phyloP scores from a whole-genome alignment of 1,284 basidiomycete genomes.

The Tranzscheliella williamsii region DNA sequence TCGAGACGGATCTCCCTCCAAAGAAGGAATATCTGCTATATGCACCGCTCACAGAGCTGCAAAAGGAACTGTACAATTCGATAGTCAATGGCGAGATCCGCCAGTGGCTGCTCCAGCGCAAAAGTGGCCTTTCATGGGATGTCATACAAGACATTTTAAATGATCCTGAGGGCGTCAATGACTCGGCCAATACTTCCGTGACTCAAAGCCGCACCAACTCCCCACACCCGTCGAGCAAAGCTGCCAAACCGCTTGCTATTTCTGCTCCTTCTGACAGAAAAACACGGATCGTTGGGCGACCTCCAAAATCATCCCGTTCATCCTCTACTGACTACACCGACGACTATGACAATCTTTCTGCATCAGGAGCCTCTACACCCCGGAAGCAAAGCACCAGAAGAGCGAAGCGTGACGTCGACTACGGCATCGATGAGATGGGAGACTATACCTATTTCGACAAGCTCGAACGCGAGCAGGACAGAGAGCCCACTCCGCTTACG shows the following conservation, averaged over 20 bases:
- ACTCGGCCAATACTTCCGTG: conserved; percentile 21
- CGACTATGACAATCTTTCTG: conserved; percentile 1
- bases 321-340: conserved; percentile 12
- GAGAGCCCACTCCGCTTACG: conserved; percentile 13
- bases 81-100: conserved; percentile 47
- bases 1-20: conserved; percentile 53
- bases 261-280: not conserved
- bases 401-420: conserved; percentile 25
- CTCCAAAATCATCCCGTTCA: conserved; percentile 4
- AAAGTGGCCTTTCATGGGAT: conserved; percentile 41
- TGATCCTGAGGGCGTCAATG: conserved; percentile 33
- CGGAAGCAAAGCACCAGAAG: conserved; percentile 13
- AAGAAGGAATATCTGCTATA: conserved; percentile 73
- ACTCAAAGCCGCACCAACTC: conserved; percentile 18
- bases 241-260: conserved; percentile 1
- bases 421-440: conserved; percentile 32
- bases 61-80: conserved; percentile 81
- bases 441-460: conserved; percentile 38
- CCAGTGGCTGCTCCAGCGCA: conserved; percentile 48
- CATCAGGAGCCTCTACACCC: conserved; percentile 16
- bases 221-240: conserved; percentile 21
- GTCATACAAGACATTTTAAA: conserved; percentile 42
- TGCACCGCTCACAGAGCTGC: conserved; percentile 79
- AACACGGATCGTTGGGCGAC: not conserved
- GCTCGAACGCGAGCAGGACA: conserved; percentile 26